phyloP scores from a whole-genome alignment of 2,329 filamentous ascomycete species.

The Massarina eburnea region DNA sequence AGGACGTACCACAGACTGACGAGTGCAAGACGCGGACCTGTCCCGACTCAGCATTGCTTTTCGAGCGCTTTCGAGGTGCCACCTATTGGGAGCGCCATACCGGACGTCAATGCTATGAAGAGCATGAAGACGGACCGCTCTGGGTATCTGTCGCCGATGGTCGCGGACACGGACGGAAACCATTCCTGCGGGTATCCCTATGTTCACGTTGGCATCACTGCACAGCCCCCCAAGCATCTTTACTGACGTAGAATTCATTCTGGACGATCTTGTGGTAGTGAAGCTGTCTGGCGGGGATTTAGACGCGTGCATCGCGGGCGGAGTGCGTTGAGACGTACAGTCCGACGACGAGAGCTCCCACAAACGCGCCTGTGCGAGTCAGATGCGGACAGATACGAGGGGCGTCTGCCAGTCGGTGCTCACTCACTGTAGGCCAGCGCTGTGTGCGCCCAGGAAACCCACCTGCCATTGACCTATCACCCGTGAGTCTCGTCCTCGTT shows the following conservation, averaged over 20 bases:
- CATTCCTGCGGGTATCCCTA: conserved; percentile 74
- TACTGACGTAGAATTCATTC: conserved; percentile 79
- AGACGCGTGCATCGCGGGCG: conserved; percentile 15
- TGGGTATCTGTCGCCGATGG: conserved; percentile 95
- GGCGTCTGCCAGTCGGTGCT: neutral
- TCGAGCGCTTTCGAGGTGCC: neutral
- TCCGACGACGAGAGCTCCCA: conserved; percentile 83
- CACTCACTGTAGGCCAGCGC: conserved; percentile 71
- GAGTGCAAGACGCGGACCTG: conserved; percentile 86
- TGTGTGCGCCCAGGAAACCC: conserved; percentile 89
- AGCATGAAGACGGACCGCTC: conserved; percentile 96
- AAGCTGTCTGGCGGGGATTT: conserved; percentile 57
- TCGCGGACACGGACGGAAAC: conserved; percentile 95
- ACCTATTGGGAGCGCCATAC: conserved; percentile 47
- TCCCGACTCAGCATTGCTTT: conserved; percentile 10
- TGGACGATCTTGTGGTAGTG: conserved; percentile 98
- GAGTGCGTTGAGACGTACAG: conserved; percentile 31
- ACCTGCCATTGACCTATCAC: conserved; percentile 74
- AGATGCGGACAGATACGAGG: conserved; percentile 11
- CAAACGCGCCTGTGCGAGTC: conserved; percentile 67
- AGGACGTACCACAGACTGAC: conserved; percentile 91
- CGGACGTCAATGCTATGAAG: conserved; percentile 94
- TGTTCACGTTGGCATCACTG: conserved; percentile 14
- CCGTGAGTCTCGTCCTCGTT: conserved; percentile 28
- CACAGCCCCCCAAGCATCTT: neutral